Conservation (phyloP, 1,284 basidiomycete genomes). For the Xerocomus minutiporus region DNA sequence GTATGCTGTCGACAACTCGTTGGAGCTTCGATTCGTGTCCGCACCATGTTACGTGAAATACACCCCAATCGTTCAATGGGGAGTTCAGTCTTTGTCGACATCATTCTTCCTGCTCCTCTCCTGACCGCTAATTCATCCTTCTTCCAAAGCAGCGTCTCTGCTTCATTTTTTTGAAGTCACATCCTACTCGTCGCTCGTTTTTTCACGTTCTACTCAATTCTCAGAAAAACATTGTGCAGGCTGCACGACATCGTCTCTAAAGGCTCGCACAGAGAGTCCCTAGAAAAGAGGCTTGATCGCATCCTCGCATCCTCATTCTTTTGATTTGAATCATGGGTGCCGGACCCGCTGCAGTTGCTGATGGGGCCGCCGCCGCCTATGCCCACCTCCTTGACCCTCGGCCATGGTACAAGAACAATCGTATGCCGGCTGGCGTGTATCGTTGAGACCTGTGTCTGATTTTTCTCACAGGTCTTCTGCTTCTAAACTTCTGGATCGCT, state of each 20-base stretch:
- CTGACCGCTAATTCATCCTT: background rate
- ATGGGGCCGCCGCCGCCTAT: background rate
- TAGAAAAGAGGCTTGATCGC: no score
- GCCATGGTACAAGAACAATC: constrained; percentile 2
- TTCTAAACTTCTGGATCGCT: constrained; percentile 2
- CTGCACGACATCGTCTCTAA: background rate
- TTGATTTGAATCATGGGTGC: background rate
- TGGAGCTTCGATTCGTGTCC: background rate
- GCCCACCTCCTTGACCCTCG: constrained; percentile 1
- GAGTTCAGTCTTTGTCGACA: background rate
- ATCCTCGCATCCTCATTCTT: background rate
- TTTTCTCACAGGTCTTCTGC: background rate
- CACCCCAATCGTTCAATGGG: no score
- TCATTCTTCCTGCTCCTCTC: background rate
- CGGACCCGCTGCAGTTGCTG: background rate
- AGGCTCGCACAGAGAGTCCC: background rate
- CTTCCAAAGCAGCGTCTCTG: background rate
- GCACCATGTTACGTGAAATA: no score
- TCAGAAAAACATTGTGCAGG: background rate
- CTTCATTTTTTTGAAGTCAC: background rate
- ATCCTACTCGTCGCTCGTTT: background rate
- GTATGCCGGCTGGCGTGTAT: background rate
- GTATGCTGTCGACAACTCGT: no score
- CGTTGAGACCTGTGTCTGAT: background rate
- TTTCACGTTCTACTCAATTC: background rate